Evolutionary conservation across 1,139 yeast species (phyloP).

Genomic region (Debaryomyces sp.): DNA sequence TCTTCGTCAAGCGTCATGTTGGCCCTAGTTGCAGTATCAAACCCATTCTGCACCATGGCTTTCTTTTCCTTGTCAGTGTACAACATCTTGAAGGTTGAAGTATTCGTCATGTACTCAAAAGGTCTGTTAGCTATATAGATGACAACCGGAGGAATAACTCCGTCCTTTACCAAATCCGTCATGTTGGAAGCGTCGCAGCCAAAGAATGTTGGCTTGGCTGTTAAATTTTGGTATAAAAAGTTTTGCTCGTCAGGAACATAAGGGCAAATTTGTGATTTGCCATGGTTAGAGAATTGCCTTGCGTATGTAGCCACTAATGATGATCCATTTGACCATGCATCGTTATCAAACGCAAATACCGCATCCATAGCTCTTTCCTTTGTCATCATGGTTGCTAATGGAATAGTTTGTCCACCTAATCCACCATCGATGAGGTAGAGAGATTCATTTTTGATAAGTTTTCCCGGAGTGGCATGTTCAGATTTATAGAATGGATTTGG

Average conservation of each 20-base stretch:
- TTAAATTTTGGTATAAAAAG: slow-evolving; percentile 45
- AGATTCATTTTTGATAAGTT: slow-evolving; percentile 33
- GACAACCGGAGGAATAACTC: slow-evolving; percentile 39
- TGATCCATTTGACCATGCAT: slow-evolving; percentile 34
- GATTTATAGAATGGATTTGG: slow-evolving; percentile 58
- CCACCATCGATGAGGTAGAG: slow-evolving; percentile 48
- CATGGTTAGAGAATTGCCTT: slow-evolving; percentile 64
- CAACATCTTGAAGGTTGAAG: slow-evolving; percentile 36
- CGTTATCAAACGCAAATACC: slow-evolving; percentile 42
- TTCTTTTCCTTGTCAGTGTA: slow-evolving; percentile 38
- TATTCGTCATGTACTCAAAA: slow-evolving; percentile 38
- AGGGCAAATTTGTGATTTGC: slow-evolving; percentile 67
- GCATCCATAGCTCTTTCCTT: slow-evolving; percentile 39
- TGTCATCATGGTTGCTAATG: slow-evolving; percentile 38
- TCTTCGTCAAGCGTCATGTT: slow-evolving; percentile 39
- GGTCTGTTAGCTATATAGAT: slow-evolving; percentile 47
- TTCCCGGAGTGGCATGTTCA: slow-evolving; percentile 33
- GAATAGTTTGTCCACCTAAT: slow-evolving; percentile 40
- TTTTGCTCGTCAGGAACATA: slow-evolving; percentile 74
- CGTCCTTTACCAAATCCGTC: slow-evolving; percentile 37
- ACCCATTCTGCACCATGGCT: slow-evolving; percentile 43
- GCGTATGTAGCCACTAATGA: slow-evolving; percentile 50
- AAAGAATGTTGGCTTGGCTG: slow-evolving; percentile 47
- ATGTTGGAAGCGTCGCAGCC: slow-evolving; percentile 47
- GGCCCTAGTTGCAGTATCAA: slow-evolving; percentile 31